phyloP scores from a whole-genome alignment of 306 rosid species.

The Sesbania bispinosa region DNA sequence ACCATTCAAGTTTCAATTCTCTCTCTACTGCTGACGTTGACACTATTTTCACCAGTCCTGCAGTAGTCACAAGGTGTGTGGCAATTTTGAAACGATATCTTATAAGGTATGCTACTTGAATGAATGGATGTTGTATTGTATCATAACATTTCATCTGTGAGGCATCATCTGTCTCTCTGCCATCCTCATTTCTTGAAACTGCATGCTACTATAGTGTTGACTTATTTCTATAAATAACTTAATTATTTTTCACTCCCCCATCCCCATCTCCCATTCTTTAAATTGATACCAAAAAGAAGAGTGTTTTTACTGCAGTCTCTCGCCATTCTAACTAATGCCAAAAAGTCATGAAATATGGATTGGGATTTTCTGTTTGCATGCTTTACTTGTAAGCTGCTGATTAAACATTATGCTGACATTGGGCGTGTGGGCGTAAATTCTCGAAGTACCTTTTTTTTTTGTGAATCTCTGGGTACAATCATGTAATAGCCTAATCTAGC shows the following conservation, averaged over 20 bases:
- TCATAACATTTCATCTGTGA: not conserved
- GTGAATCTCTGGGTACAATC: not conserved
- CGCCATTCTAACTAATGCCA: not conserved
- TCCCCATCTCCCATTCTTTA: not conserved
- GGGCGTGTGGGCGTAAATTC: not conserved
- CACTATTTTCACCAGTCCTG: constrained; percentile 69
- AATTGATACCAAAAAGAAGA: not conserved
- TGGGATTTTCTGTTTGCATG: not conserved
- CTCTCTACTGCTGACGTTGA: constrained; percentile 31
- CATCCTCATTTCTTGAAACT: not conserved
- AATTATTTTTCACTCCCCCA: not conserved
- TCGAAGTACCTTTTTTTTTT: not conserved
- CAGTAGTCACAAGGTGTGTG: constrained; percentile 86
- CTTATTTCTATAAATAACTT: not conserved
- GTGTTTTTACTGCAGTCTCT: not conserved
- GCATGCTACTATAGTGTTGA: not conserved
- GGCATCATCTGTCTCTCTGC: not conserved
- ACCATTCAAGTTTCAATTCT: not conserved
- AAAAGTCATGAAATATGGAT: not conserved
- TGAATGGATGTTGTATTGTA: constrained; percentile 12
- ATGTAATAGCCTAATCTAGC: not conserved
- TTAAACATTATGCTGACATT: not conserved
- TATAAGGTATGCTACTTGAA: constrained; percentile 55
- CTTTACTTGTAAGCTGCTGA: not conserved
- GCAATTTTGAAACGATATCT: constrained; percentile 84